These are phyloP conservation scores for Leccinum barrowsii DNA, from an alignment of 768 basidiomycete species.

Conservation along the genomic window DNA sequence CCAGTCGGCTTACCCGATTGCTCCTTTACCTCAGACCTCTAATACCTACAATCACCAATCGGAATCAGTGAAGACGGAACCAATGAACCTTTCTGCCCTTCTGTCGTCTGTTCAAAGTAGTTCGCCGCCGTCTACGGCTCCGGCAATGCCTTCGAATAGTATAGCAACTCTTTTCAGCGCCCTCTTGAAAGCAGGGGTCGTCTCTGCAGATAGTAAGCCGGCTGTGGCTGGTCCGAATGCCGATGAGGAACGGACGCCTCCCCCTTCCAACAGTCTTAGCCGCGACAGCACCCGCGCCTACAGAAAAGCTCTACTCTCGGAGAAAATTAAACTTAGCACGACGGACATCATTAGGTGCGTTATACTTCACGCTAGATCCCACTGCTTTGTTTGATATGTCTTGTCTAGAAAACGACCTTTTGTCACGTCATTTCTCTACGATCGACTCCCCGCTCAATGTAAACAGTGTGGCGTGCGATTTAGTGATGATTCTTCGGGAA, in stretches of 20 bases:
- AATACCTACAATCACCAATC: conserved; percentile 26
- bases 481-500: conserved; percentile 65
- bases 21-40: conserved; percentile 32
- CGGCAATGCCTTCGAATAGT: conserved; percentile 30
- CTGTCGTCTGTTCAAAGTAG: conserved; percentile 25
- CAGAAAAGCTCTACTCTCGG: conserved; percentile 53
- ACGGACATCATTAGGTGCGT: conserved; percentile 69
- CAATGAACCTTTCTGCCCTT: conserved; percentile 29
- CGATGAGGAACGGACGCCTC: conserved; percentile 26
- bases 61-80: conserved; percentile 28
- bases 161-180: conserved; percentile 62
- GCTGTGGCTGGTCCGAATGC: conserved; percentile 40
- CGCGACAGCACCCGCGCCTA: conserved; percentile 56
- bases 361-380: conserved; percentile 15
- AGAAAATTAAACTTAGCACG: conserved; percentile 59
- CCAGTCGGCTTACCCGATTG: conserved; percentile 30
- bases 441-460: conserved; percentile 77
- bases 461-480: conserved; percentile 93
- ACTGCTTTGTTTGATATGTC: background rate
- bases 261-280: conserved; percentile 34
- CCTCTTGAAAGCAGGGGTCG: conserved; percentile 76
- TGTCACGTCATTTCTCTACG: conserved; percentile 67
- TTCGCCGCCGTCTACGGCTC: conserved; percentile 32
- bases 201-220: conserved; percentile 53
- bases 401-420: conserved; percentile 46